A percentile compares a stretch with the other conserved stretches of the same genome.
Conservation (phyloP, 2,329 filamentous ascomycete genomes). For the Pseudocercospora eumusae region DNA sequence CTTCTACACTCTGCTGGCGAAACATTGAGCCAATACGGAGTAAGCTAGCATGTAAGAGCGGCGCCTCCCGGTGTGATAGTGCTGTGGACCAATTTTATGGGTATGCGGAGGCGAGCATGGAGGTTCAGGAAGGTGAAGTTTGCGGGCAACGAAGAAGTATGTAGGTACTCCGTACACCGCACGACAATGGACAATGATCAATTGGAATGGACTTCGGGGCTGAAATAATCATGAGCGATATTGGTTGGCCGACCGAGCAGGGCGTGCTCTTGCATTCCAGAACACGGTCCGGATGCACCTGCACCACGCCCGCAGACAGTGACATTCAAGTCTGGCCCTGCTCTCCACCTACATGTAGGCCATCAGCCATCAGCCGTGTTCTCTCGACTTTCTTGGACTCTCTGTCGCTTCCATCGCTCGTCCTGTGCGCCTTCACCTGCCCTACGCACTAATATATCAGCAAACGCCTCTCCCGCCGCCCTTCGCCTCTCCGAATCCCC, state of each 20-base stretch:
- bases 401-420: background rate
- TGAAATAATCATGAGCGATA: background rate
- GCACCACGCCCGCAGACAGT: background rate
- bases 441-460: background rate
- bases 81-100: background rate
- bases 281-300: conserved; percentile 1
- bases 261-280: conserved; percentile 1
- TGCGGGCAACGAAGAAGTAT: too few relatives aligned
- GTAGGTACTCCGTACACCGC: too few relatives aligned
- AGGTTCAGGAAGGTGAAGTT: background rate
- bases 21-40: background rate
- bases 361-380: too few relatives aligned
- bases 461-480: background rate
- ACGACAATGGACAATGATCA: too few relatives aligned
- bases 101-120: conserved; percentile 5
- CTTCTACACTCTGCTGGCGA: background rate
- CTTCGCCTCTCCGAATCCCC: background rate
- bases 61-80: conserved; percentile 8
- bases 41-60: background rate
- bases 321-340: background rate
- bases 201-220: background rate
- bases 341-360: background rate
- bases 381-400: background rate
- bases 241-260: too few relatives aligned
- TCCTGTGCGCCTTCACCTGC: conserved; percentile 2